A percentile compares a stretch with the other conserved stretches of the same genome.
Evolutionary conservation across 164 flowering plant species (phyloP).

Genomic region (Aristolochia californica): DNA sequence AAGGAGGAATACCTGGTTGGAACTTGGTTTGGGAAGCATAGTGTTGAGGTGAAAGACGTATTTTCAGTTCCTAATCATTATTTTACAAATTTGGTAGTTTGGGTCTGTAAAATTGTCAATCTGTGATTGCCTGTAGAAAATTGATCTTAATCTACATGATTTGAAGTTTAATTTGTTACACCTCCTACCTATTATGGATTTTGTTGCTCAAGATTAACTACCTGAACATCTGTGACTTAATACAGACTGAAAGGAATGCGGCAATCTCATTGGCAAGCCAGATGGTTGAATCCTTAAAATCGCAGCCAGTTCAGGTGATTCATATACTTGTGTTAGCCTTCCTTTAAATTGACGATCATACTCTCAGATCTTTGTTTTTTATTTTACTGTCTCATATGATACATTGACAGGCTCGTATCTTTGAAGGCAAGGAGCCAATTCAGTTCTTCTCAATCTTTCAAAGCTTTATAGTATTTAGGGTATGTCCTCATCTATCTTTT

Average conservation of each 20-base stretch:
- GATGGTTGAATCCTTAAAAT: conserved; percentile 84
- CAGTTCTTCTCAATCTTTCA: conserved; percentile 83
- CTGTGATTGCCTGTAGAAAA: too few species aligned
- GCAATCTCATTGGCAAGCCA: conserved; percentile 67
- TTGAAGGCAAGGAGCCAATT: conserved; percentile 87
- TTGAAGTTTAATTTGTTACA: too few species aligned
- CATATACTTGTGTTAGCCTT: not conserved
- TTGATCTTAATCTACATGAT: too few species aligned
- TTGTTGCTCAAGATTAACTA: not conserved
- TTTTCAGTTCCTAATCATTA: not conserved
- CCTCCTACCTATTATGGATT: too few species aligned
- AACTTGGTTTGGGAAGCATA: conserved; percentile 94
- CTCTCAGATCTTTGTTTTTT: not conserved
- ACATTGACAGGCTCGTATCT: conserved; percentile 56
- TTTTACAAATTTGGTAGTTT: not conserved
- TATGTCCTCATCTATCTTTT: conserved; percentile 27
- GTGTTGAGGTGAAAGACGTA: conserved; percentile 53
- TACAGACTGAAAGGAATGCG: conserved; percentile 74
- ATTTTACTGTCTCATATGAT: not conserved
- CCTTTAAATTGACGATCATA: not conserved
- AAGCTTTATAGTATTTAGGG: conserved; percentile 84
- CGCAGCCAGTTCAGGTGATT: conserved; percentile 64
- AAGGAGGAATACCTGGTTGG: conserved; percentile 84
- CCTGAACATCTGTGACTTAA: not conserved
- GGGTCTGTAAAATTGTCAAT: too few species aligned